Evolutionary conservation across 441 rosid genomes (phyloP).

Genomic region (Rhodomyrtus psidioides): DNA sequence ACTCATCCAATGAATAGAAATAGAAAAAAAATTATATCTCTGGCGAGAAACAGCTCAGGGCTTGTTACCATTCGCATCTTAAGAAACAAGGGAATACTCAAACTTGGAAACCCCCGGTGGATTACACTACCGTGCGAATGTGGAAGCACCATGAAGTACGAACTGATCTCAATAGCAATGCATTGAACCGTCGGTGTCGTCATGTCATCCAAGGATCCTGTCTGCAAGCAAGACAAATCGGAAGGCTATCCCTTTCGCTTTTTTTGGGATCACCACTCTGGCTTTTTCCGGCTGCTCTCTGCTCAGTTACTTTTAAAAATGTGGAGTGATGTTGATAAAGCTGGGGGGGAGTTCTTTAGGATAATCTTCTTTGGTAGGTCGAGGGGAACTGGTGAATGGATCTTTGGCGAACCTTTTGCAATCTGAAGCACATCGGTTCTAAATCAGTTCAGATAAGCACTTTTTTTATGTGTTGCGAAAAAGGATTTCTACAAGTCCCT

Average conservation of each 20-base stretch:
- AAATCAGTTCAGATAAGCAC: neutral
- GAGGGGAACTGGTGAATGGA: neutral
- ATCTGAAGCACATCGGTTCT: neutral
- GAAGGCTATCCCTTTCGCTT: neutral
- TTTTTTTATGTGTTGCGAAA: neutral
- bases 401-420: neutral
- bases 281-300: neutral
- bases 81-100: conserved; percentile 18
- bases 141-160: conserved; percentile 22
- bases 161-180: neutral
- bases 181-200: neutral
- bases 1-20: too few species aligned
- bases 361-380: neutral
- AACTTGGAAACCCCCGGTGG: conserved; percentile 21
- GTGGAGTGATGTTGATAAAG: neutral
- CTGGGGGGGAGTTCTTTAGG: neutral
- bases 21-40: too few species aligned
- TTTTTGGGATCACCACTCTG: neutral
- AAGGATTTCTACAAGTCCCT: neutral
- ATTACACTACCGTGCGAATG: conserved; percentile 29
- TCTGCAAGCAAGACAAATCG: neutral
- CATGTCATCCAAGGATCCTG: neutral
- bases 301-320: neutral
- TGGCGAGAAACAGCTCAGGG: too few species aligned
- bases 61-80: too few species aligned